These are phyloP conservation scores for Boletus eberwhitei DNA, from an alignment of 768 basidiomycete genomes.

Conservation along the genomic window DNA sequence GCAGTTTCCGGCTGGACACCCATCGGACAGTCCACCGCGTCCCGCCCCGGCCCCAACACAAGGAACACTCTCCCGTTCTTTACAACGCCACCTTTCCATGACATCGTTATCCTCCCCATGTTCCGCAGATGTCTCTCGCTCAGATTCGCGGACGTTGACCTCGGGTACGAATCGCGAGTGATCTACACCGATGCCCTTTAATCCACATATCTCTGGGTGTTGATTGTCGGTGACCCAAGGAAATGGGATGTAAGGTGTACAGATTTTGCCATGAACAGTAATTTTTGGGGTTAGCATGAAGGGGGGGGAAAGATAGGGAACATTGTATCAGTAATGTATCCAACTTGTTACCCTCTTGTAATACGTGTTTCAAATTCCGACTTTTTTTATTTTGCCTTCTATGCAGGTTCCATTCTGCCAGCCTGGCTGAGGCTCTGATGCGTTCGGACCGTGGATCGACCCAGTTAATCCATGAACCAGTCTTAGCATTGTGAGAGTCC, in stretches of 20 bases:
- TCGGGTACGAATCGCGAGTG: slow-evolving; percentile 16
- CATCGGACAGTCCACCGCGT: slow-evolving; percentile 3
- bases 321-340: slow-evolving; percentile 26
- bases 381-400: background rate
- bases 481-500: no score
- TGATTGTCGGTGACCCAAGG: background rate
- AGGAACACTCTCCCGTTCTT: slow-evolving; percentile 16
- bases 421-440: background rate
- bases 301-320: slow-evolving; percentile 10
- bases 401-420: background rate
- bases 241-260: slow-evolving; percentile 1
- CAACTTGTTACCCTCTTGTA: slow-evolving; percentile 26
- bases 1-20: slow-evolving; percentile 28
- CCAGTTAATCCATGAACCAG: no score
- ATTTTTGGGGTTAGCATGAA: background rate
- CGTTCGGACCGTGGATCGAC: no score
- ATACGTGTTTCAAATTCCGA: slow-evolving; percentile 2
- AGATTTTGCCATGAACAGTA: background rate
- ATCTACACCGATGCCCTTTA: background rate
- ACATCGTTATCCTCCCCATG: slow-evolving; percentile 15
- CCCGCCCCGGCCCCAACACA: slow-evolving; percentile 3
- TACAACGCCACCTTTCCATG: slow-evolving; percentile 30
- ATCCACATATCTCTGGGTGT: background rate
- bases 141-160: slow-evolving; percentile 25
- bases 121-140: slow-evolving; percentile 4